Evolutionary conservation across 2,329 filamentous ascomycete genomes (phyloP), one percentile per base, ranked within the genome.

Genomic region (Beauveria pseudobassiana): DNA sequence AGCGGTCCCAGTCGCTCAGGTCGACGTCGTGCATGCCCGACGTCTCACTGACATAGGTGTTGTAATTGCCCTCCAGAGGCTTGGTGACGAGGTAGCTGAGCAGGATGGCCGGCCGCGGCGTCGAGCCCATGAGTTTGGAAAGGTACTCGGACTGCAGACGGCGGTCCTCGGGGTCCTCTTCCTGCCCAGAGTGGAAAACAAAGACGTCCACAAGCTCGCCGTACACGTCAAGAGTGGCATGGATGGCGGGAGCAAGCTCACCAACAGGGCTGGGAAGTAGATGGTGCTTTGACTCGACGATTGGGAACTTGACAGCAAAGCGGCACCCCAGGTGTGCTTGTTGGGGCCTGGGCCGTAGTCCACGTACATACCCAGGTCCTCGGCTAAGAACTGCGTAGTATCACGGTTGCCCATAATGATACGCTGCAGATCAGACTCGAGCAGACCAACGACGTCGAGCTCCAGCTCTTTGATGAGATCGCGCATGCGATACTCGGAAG

Each of bases 381-480:
- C 93, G 22, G 95, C 93, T 9, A 99, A 83, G 76, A 91, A 96
- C 72, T 98, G 95, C 1, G 95, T 97, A 9, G 91, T 89, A 73
- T 99, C 95, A 67, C 95, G 89, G 77, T 98, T 99, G 70, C 95
- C 95, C 95, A 98, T 99, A 79, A 99, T 99, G 77, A 99, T 96
- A 67, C 93, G 90, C 77, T 99, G 95, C 42, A 91, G 83, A 72
- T 99, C 95, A 0, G 89, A 90, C 75, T 99, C 95, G 0, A 99
- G 82, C 22, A 99, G 83, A n/a, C 95, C 95, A 52, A 99, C 84
- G 5, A 99, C 91, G 71, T 99, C 95, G n/a, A 99, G 79, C 75
- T 99, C 95, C n/a, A 96, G 79, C 70, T 98, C 95, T 70, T 91
- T 87, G 75, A 96, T 88, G 16, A 96, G 80, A 77, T 97, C 88